Evolutionary conservation across 352 stramenopile genomes (phyloP).

Genomic region (Phytophthora meadii): DNA sequence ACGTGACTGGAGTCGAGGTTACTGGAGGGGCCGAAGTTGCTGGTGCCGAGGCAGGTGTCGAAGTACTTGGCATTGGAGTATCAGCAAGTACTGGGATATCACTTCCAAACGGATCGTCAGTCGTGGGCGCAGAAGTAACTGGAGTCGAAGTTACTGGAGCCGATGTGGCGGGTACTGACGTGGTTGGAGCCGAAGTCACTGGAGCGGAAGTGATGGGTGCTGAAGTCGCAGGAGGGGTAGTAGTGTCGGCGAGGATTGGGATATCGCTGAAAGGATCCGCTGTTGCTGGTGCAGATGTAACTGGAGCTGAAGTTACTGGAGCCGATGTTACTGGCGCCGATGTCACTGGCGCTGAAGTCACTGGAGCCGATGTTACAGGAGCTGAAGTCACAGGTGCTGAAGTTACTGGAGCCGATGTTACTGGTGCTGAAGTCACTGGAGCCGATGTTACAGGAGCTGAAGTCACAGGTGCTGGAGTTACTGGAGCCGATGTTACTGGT

Average conservation of each 20-base stretch:
- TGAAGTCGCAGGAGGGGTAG: neutral
- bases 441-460: neutral
- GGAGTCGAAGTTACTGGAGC: neutral
- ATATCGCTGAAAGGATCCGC: neutral
- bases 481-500: slow-evolving; percentile 1
- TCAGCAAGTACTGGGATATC: neutral
- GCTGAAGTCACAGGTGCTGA: neutral
- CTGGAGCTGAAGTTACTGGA: neutral
- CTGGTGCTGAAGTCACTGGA: neutral
- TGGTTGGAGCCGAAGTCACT: neutral
- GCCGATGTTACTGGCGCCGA: too few relatives aligned
- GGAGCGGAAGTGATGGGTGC: slow-evolving; percentile 1
- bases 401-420: neutral
- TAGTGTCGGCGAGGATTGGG: neutral
- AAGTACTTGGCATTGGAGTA: neutral
- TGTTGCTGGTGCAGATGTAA: slow-evolving; percentile 1
- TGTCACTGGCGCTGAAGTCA: neutral
- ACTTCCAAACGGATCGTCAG: slow-evolving; percentile 3
- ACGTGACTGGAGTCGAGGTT: slow-evolving; percentile 1
- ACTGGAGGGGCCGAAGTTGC: neutral
- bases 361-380: neutral
- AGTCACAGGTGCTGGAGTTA: neutral
- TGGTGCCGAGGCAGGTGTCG: neutral
- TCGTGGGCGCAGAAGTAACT: neutral
- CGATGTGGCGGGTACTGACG: neutral